Base-by-base conservation (phyloP, 2,329 filamentous ascomycete species). In the Fonsecaea pugnacius region DNA sequence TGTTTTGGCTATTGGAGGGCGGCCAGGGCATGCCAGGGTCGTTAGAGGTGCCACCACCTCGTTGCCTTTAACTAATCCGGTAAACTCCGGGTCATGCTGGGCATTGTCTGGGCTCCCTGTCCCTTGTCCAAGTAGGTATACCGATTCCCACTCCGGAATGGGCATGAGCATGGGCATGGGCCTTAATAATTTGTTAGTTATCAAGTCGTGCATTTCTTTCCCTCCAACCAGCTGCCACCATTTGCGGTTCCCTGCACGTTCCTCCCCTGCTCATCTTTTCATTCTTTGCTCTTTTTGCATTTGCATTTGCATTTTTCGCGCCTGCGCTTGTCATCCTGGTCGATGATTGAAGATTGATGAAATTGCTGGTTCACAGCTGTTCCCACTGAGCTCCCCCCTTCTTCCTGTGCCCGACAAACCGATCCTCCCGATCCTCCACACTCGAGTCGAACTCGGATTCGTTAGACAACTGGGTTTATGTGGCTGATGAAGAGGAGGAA, bases 141-240 rank as follows among this genome's bases (percentile, higher is more conserved):
- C 38, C n/a, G 38, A 16, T 43, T 30, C 27, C 6, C 27, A 30
- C 6, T 6, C 4, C 4, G 27, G 27, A 4, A 30, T 30, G 27
- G 3, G 27, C 27, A 30, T 30, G 27, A 6, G 3, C 35, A 36
- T 35, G 14, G 35, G 3, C 24, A 32, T 33, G 43, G 27, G 27
- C 46, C 33, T 50, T 46, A 36, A 48, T 51, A 59, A 51, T 52
- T 59, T 51, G 43, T 59, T 59, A 59, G 56, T 59, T 35, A 58
- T 21, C n/a, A 46, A 33, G 18, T 14, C 35, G 43, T 21, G 56
- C 56, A 50, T 18, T 21, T 18, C 40, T 12, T 32, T 52, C 33
- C 57, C 57, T 59, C 57, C 46, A 59, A 59, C 57, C 57, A 59
- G 35, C 30, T 40, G 18, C 12, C 46, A 12, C 43, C 43, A 59